phyloP scores from a whole-genome alignment of 768 basidiomycete species.

The Tylopilus rubrobrunneus region DNA sequence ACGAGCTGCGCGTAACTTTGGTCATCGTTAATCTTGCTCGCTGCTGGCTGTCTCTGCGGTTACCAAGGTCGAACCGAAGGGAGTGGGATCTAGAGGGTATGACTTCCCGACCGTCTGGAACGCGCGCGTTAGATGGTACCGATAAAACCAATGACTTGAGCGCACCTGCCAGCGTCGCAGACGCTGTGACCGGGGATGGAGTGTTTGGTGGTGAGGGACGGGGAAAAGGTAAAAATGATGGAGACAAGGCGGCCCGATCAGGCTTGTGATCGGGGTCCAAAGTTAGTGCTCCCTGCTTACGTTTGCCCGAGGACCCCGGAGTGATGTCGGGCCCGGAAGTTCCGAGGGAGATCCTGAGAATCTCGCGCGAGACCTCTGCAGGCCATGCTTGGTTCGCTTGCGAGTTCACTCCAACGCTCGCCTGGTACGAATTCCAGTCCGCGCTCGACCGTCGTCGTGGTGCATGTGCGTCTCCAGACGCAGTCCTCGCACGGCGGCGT shows the following conservation, averaged over 20 bases:
- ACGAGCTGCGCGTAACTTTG: slow-evolving; percentile 25
- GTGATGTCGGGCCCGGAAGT: slow-evolving; percentile 1
- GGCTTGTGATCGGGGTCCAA: slow-evolving; percentile 15
- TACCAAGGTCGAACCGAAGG: slow-evolving; percentile 18
- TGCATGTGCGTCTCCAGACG: slow-evolving; percentile 37
- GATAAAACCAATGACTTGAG: too few relatives aligned
- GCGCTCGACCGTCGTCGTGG: slow-evolving; percentile 49
- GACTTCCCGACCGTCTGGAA: slow-evolving; percentile 17
- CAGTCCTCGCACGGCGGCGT: slow-evolving; percentile 23
- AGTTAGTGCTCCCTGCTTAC: slow-evolving; percentile 13
- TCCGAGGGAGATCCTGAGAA: slow-evolving; percentile 46
- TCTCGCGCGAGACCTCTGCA: slow-evolving; percentile 53
- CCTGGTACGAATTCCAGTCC: slow-evolving; percentile 53
- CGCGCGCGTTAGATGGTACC: neutral
- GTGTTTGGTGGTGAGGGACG: slow-evolving; percentile 22
- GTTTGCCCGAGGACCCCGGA: slow-evolving; percentile 25
- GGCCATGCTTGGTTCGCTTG: slow-evolving; percentile 47
- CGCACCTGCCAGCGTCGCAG: slow-evolving; percentile 27
- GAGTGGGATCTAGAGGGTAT: slow-evolving; percentile 17
- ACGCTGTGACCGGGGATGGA: slow-evolving; percentile 18
- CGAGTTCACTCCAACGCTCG: slow-evolving; percentile 31
- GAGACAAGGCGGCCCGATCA: slow-evolving; percentile 15
- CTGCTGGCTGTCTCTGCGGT: slow-evolving; percentile 13
- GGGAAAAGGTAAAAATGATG: slow-evolving; percentile 32
- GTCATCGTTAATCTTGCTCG: slow-evolving; percentile 10